Evolutionary conservation across 1,284 basidiomycete genomes (phyloP), one percentile per base, ranked within the genome.

Genomic region (Phylloboletellus chloephorus): DNA sequence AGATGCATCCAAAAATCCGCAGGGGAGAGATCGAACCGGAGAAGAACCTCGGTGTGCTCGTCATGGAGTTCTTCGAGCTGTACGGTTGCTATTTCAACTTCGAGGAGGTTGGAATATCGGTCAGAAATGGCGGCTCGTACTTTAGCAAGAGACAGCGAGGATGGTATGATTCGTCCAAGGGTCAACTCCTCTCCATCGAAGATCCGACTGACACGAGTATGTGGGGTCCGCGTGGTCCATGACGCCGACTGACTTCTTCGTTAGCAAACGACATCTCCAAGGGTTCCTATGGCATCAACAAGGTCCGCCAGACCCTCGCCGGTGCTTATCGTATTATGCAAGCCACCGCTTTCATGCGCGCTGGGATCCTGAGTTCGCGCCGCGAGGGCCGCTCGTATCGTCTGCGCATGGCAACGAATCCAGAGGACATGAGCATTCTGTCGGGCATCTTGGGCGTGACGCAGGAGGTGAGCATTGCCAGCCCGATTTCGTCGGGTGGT

Each of bases 51-150:
- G 95, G 95, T 2, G 86, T 94, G 5, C 69, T 99, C 29, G 73
- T 97, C 21, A 78, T 98, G 68, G 95, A 99, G 61, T 94, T 98
- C 60, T 94, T 98, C 54, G 94, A 98, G 71, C 73, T 96, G 7
- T 98, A 98, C 59, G 95, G 94, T 10, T 73, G 76, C 43, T 82
- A 85, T 60, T 98, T 97, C 76, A 94, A 95, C 63, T 95, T 90
- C 52, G 77, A 86, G 45, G 79, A 86, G 53, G 80, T 86, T n/a
- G 94, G 94, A 5, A 90, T 99, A 52, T 93, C 90, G 2, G 64
- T 98, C 13, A 74, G 84, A 25, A 74, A 84, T 31, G 89, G 90
- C 5, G 93, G 93, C 6, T 77, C 73, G 23, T 95, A 96, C 66
- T 96, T 81, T 58, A 76, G 69, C 61, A 96, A 96, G 66, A 66